Evolutionary conservation across 805 yeast genomes (phyloP), one percentile per base, ranked within the genome.

Genomic region (Suhomyces tanzawaensis): DNA sequence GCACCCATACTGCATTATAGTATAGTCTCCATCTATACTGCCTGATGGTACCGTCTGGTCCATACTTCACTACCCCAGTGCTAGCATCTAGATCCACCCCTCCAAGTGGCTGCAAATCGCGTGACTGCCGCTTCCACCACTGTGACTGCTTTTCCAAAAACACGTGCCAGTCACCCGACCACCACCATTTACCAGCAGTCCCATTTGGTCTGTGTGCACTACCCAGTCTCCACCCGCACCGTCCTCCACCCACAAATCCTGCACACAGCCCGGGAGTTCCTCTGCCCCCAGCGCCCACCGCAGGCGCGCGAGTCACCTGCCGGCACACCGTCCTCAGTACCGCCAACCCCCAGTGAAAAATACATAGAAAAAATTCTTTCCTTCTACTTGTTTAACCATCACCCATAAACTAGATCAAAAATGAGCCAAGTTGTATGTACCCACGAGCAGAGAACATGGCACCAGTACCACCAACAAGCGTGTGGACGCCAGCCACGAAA

Each of bases 361-460:
- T 42, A 37, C 37, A 36, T 25, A 18, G 28, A 40, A 36, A 42
- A 43, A 42, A 41, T 30, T 37, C 38, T 41, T 45, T 41, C 39
- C 47, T 40, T 37, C 37, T 39, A 33, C 19, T 38, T 41, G 22
- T 33, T 32, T 32, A 22, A 26, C 40, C 39, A 48, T 39, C 47
- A 45, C 48, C 47, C 39, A 46, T 37, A 39, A 41, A 44, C 40
- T 47, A 48, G 47, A 44, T 44, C 46, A 40, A 46, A 41, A 41
- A 48, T 48, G 52, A 48, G 45, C 50, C 52, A 46, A 48, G 33
- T 55, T 51, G 67, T 62, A 62, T 60, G 67, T 60, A 31, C 31
- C 26, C 7, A 24, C 27, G 13, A 24, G n/a, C 14, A 24, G 6
- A 24, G 7, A 21, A 7, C 9, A 21, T 7, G 11, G 12, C 28